Conservation (phyloP, 176 grass and related monocot genomes). For the Microstegium vimineum region DNA sequence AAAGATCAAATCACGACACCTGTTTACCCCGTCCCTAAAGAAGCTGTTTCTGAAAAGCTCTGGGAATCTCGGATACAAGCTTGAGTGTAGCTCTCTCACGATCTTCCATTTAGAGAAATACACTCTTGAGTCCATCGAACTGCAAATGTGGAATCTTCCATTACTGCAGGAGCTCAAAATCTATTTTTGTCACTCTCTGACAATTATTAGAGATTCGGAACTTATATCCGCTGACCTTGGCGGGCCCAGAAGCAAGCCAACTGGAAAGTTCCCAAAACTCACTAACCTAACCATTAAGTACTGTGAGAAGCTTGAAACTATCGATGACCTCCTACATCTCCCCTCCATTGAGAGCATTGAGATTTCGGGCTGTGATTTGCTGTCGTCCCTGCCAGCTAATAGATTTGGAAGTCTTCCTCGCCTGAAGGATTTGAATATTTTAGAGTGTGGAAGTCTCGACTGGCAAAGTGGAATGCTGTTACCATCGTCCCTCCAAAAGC, state of each 20-base stretch:
- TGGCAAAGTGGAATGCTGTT: neutral
- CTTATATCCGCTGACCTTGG: neutral
- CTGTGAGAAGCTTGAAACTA: neutral
- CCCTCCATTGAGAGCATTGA: neutral
- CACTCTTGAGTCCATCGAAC: neutral
- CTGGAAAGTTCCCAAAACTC: neutral
- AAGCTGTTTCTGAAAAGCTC: neutral
- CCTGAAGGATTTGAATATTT: neutral
- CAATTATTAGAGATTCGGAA: neutral
- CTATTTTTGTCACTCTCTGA: neutral
- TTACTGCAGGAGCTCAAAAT: neutral
- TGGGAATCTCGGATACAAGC: neutral
- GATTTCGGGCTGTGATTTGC: neutral
- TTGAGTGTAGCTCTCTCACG: neutral
- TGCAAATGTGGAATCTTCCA: neutral
- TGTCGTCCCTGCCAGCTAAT: neutral
- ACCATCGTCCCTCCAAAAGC: neutral
- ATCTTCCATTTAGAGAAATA: neutral
- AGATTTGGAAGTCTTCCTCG: neutral
- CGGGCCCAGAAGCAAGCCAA: neutral
- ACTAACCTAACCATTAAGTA: neutral
- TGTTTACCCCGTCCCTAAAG: neutral
- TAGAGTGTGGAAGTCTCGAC: neutral
- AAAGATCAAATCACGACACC: neutral
- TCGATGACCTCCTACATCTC: neutral